Evolutionary conservation across 2,329 filamentous ascomycete genomes (phyloP).

Genomic region (Macrophomina phaseolina): DNA sequence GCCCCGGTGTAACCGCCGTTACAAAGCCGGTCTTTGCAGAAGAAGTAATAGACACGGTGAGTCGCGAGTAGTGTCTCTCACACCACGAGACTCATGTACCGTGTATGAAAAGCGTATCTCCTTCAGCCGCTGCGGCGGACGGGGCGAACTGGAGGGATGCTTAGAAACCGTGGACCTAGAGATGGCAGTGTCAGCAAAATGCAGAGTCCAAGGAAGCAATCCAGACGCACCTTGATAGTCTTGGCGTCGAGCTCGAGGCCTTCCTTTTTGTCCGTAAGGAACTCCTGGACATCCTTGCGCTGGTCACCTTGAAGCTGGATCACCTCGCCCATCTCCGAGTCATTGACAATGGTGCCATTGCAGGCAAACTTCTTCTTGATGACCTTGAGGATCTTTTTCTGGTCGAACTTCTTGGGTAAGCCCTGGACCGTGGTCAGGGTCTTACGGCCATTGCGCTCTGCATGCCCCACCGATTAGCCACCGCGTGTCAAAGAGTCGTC

Average conservation of each 20-base stretch:
- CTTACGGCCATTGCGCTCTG: slow-evolving; percentile 99
- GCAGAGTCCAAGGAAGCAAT: neutral
- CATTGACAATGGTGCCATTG: slow-evolving; percentile 99
- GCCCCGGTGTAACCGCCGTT: slow-evolving; percentile 22
- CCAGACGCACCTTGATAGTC: slow-evolving; percentile 80
- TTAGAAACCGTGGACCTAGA: slow-evolving; percentile 45
- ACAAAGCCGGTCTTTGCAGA: slow-evolving; percentile 12
- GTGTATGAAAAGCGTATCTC: slow-evolving; percentile 8
- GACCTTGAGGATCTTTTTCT: slow-evolving; percentile 99
- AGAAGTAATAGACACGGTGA: slow-evolving; percentile 17
- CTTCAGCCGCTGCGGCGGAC: slow-evolving; percentile 30
- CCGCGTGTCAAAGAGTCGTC: slow-evolving; percentile 10
- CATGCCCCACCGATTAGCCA: slow-evolving; percentile 42
- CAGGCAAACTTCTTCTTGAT: slow-evolving; percentile 99
- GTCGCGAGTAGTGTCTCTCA: neutral
- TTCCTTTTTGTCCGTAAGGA: slow-evolving; percentile 94
- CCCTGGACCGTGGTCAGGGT: slow-evolving; percentile 99
- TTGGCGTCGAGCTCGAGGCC: slow-evolving; percentile 93
- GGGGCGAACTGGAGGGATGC: slow-evolving; percentile 31
- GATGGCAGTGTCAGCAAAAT: neutral
- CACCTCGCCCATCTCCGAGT: slow-evolving; percentile 97
- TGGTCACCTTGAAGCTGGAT: slow-evolving; percentile 99
- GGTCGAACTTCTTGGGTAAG: slow-evolving; percentile 97
- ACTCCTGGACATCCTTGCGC: slow-evolving; percentile 98
- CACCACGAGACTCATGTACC: neutral